Base-by-base conservation (phyloP, 192 early-diverging fungal genomes). In the Coemansia sp. region DNA sequence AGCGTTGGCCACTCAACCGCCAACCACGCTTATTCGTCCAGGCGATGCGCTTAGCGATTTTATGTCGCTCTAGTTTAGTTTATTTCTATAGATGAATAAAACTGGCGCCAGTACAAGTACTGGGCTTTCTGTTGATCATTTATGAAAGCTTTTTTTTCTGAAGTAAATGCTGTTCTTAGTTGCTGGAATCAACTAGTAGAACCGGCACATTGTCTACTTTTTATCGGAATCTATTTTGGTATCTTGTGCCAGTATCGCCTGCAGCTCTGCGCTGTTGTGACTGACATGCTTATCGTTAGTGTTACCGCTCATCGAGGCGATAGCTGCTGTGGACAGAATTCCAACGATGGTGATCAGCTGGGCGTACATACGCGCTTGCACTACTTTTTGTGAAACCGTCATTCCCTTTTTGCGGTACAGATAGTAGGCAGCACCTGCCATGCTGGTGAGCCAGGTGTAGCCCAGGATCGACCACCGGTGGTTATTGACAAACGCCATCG, bases 291-390 rank as follows among this genome's bases (percentile, higher is more conserved):
- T 67, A 10, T 59, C 38, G 7, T 49, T 47, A 9, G 42, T n/a
- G 47, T 70, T 58, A 2, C 40, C 52, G 48, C 68, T 56, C 13
- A 78, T 40, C 41, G 76, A 78, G 2, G 70, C 79, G 28, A 88
- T 53, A 19, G 65, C 78, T 5, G 85, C 87, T 0, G 83, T 83
- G 2, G 78, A 83, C 63, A 86, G 65, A 15, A 88, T 67, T 0
- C 82, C 83, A 14, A 79, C 64, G 48, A 88, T 70, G 21, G 85
- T 86, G 44, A 83, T 79, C 8, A 75, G 70, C 72, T 88, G 87
- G 6, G 87, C 82, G 61, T 86, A 87, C 83, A 88, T 84, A 59
- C 87, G 81, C 0, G 87, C 87, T 58, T 88, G 85, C 2, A 87
- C 85, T 2, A 83, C 31, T 53, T 87, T 86, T 57, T 88, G 85